Base-by-base conservation (phyloP, 2,329 filamentous ascomycete species). In the Eutypa lata region DNA sequence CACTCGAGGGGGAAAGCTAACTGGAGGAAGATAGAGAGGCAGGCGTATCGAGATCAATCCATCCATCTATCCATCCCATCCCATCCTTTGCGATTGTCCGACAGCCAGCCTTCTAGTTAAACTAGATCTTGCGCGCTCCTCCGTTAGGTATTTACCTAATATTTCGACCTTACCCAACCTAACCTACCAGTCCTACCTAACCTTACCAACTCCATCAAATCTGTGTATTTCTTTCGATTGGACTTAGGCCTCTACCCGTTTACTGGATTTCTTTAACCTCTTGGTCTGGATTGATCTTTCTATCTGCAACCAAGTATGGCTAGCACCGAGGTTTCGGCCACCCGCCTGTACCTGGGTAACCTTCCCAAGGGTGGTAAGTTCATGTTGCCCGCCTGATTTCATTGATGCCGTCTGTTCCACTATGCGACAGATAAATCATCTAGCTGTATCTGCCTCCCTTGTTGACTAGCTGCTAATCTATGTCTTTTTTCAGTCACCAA, bases 321-420 rank as follows among this genome's bases (percentile, higher is more conserved):
- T 22, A 64, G 61, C 63, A 88, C 85, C 68, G 91, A 96, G 78
- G 93, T 97, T 63, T 96, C 91, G 59, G 88, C 89, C 63, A 97
- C 93, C 70, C 86, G 94, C 78, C 89, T 97, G 65, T 99, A 97
- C 79, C 80, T 97, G 78, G 93, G 93, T 76, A 97, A 97, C 78
- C 88, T 99, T 73, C 93, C 94, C 75, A 90, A 91, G 75, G 91
- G 90, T 81, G 91, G 92, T 96, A 86, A 78, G 88, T 74, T n/a
- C 64, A 61, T 63, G 53, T 35, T 50, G n/a, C 14, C 26, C 10
- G 26, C 6, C 26, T 31, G 26, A 10, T 31, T 31, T 31, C 10
- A 31, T 31, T 10, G 26, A 31, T 31, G 26, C 26, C 44, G 42
- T 49, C 22, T 46, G 50, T 44, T 53, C 40, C 45, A 18, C 50